A percentile compares a stretch with the other conserved stretches of the same genome.
Evolutionary conservation across 73 alveolate genomes (phyloP).

Genomic region (Effrenium voratum): DNA sequence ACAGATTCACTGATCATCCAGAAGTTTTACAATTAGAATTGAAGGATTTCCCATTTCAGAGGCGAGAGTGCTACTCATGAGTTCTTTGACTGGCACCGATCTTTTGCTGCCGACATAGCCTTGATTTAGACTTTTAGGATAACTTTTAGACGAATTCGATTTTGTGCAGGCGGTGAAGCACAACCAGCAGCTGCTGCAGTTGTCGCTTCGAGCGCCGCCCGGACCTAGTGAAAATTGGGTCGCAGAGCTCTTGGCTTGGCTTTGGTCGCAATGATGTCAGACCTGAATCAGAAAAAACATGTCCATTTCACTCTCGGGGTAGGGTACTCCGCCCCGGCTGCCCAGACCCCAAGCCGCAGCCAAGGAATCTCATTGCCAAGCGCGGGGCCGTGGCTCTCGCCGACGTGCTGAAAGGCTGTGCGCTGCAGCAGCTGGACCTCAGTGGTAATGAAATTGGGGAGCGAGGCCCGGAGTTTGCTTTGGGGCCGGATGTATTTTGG

Average conservation of each 20-base stretch:
- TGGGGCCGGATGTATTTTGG: background rate
- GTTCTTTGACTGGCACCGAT: too few relatives aligned
- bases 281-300: background rate
- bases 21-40: too few relatives aligned
- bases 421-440: constrained; percentile 21
- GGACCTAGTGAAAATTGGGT: background rate
- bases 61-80: too few relatives aligned
- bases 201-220: background rate
- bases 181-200: background rate
- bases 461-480: constrained; percentile 2
- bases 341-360: background rate
- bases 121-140: too few relatives aligned
- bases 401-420: background rate
- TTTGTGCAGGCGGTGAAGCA: background rate
- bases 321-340: background rate
- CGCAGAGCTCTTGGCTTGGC: background rate
- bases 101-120: too few relatives aligned
- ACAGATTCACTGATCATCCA: too few relatives aligned
- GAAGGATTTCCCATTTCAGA: too few relatives aligned
- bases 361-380: constrained; percentile 31
- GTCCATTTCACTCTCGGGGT: background rate
- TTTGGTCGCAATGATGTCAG: background rate
- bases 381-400: constrained; percentile 40
- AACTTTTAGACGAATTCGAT: too few relatives aligned
- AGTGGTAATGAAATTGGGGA: constrained; percentile 41